Conservation (phyloP, 805 yeast species). For the Teunomyces pallodes region DNA sequence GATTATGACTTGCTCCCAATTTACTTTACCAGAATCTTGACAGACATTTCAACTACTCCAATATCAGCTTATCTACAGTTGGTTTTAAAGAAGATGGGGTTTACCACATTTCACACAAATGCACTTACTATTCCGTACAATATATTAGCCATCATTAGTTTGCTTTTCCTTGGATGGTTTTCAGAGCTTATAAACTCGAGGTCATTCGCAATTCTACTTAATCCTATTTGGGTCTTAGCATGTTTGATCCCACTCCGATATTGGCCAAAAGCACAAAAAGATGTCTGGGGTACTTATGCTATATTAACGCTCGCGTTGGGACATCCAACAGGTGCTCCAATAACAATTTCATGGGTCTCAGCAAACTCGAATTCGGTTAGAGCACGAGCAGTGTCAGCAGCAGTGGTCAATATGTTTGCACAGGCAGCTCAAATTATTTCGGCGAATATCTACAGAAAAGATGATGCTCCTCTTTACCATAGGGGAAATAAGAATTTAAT, state of each 20-base stretch:
- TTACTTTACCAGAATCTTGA: conserved; percentile 18
- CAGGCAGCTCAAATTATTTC: conserved; percentile 57
- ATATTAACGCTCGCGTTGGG: conserved; percentile 38
- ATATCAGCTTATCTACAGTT: conserved; percentile 10
- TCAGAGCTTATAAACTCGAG: conserved; percentile 23
- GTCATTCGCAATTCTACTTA: conserved; percentile 16
- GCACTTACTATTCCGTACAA: conserved; percentile 52
- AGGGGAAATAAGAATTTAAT: conserved; percentile 51
- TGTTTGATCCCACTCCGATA: conserved; percentile 36
- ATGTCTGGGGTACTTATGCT: conserved; percentile 44
- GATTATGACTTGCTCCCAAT: conserved; percentile 29
- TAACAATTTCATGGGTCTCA: conserved; percentile 60
- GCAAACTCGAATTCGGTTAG: conserved; percentile 60
- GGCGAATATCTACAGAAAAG: conserved; percentile 53
- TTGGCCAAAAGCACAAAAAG: conserved; percentile 40
- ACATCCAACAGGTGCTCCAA: conserved; percentile 51
- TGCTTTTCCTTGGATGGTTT: conserved; percentile 18
- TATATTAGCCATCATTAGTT: conserved; percentile 22
- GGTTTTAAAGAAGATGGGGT: conserved; percentile 38
- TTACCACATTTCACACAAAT: conserved; percentile 50
- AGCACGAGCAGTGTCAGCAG: conserved; percentile 63
- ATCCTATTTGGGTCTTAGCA: conserved; percentile 24
- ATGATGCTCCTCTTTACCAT: conserved; percentile 59
- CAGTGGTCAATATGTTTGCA: conserved; percentile 61
- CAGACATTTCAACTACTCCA: conserved; percentile 10